These are phyloP conservation scores for Trametes sanguinea DNA, from an alignment of 768 basidiomycete species.

Conservation along the genomic window DNA sequence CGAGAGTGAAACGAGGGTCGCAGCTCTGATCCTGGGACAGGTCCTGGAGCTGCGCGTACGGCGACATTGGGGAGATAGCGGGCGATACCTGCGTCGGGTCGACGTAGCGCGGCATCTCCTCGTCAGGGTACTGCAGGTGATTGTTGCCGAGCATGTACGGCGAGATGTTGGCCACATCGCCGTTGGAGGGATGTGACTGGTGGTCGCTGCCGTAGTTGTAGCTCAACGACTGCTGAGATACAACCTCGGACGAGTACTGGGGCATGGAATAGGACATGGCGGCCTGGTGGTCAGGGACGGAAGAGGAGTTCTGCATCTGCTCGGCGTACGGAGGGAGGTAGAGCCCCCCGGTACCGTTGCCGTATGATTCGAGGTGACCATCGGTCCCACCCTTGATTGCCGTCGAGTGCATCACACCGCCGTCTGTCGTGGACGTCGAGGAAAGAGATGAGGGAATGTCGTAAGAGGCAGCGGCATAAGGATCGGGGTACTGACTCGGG, in stretches of 20 bases:
- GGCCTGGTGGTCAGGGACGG: conserved; percentile 4
- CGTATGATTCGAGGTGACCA: conserved; percentile 6
- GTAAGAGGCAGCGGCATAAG: conserved; percentile 11
- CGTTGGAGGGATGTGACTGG: not conserved
- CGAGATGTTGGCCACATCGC: conserved; percentile 11
- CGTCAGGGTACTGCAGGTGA: conserved; percentile 20
- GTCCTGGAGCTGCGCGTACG: conserved; percentile 18
- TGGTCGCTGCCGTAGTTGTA: conserved; percentile 13
- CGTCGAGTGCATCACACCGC: not conserved
- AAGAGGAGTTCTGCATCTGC: conserved; percentile 2
- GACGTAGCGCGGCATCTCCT: conserved; percentile 23
- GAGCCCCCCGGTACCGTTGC: not conserved
- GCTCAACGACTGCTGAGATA: conserved; percentile 3
- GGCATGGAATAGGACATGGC: conserved; percentile 1
- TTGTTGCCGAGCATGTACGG: conserved; percentile 8
- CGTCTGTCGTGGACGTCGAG: conserved; percentile 3
- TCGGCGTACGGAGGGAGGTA: conserved; percentile 11
- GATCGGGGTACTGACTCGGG: conserved; percentile 14
- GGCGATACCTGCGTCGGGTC: conserved; percentile 26
- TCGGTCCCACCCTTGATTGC: not conserved
- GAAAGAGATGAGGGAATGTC: conserved; percentile 8
- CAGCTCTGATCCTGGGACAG: conserved; percentile 15
- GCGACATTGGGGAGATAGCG: conserved; percentile 19
- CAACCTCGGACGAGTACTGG: conserved; percentile 2
- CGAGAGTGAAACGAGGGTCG: conserved; percentile 26